Evolutionary conservation across 192 early-diverging fungal species (phyloP), one percentile per base, ranked within the genome.

Genomic region (Neocallimastix lanati): DNA sequence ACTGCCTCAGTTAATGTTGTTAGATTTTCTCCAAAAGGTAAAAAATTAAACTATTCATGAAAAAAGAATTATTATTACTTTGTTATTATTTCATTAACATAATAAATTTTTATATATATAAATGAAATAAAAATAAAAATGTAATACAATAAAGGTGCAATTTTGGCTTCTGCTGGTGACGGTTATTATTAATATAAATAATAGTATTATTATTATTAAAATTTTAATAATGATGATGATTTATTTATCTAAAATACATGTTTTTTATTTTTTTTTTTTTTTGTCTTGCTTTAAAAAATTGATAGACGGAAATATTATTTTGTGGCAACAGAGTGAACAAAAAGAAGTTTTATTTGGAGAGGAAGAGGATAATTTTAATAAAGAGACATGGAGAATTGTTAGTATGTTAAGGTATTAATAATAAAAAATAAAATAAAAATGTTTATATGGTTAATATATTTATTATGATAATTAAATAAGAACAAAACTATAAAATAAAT

Each of bases 1-100:
- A 89, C 93, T 1, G 92, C 90, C 13, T 93, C 94, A 16, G 96
- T 97, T 29, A 98, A 98, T 82, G 93, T 94, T 67, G 95, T 97
- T 15, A 90, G 96, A 28, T 98, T 95, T 82, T 92, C 93, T 14
- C 95, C 96, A 0, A 85, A 82, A 77, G 89, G 88, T 89, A 84
- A 21, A 50, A 28, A 40, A 28, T 78, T 78, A 50, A n/a, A n/a
- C n/a, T n/a, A n/a, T n/a, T n/a, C n/a, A n/a, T n/a, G n/a, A n/a
- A n/a, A n/a, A n/a, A n/a, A n/a, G n/a, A n/a, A n/a, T n/a, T n/a
- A n/a, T n/a, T n/a, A n/a, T n/a, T n/a, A n/a, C n/a, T n/a, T n/a
- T n/a, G n/a, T n/a, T n/a, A n/a, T n/a, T n/a, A n/a, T n/a, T n/a
- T n/a, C n/a, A n/a, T n/a, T n/a, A n/a, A n/a, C n/a, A n/a, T n/a